phyloP scores from a whole-genome alignment of 2,329 filamentous ascomycete genomes.

The Sordariomycetes sp. region DNA sequence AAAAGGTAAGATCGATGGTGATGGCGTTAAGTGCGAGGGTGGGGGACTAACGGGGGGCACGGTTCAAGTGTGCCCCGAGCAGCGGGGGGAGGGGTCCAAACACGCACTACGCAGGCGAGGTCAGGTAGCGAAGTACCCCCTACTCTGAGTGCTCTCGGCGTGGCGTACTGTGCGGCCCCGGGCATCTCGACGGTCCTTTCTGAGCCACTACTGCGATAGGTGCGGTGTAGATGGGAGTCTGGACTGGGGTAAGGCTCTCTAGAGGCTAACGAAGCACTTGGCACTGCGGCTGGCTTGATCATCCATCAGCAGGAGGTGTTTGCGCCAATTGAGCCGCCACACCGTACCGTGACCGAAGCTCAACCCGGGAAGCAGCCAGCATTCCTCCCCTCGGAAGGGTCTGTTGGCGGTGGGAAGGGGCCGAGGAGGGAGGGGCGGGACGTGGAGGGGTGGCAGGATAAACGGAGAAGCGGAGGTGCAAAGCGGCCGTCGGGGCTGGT shows the following conservation, averaged over 20 bases:
- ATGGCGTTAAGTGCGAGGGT: conserved; percentile 9
- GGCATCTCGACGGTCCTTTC: not conserved
- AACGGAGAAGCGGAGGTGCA: conserved; percentile 1
- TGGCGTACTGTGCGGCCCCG: not conserved
- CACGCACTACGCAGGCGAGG: not conserved
- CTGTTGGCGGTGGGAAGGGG: not conserved
- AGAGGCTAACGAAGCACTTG: not conserved
- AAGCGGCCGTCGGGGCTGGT: not conserved
- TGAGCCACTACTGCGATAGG: not conserved
- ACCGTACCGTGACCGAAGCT: not conserved
- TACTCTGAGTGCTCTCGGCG: not conserved
- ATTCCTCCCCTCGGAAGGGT: not conserved
- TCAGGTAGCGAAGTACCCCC: not conserved
- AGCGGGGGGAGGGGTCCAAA: not conserved
- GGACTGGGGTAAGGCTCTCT: not conserved
- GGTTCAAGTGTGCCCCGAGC: conserved; percentile 5
- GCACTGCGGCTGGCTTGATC: not conserved
- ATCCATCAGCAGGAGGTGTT: not conserved
- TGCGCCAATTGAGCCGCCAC: not conserved
- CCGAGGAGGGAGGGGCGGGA: not conserved
- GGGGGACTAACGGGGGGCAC: conserved; percentile 4
- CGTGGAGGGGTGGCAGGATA: conserved; percentile 1
- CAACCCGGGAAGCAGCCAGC: conserved; percentile 1
- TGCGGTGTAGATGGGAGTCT: not conserved
- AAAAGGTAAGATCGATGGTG: conserved; percentile 6